Conservation (phyloP, 192 early-diverging fungal genomes). For the Umbelopsis sp. region DNA sequence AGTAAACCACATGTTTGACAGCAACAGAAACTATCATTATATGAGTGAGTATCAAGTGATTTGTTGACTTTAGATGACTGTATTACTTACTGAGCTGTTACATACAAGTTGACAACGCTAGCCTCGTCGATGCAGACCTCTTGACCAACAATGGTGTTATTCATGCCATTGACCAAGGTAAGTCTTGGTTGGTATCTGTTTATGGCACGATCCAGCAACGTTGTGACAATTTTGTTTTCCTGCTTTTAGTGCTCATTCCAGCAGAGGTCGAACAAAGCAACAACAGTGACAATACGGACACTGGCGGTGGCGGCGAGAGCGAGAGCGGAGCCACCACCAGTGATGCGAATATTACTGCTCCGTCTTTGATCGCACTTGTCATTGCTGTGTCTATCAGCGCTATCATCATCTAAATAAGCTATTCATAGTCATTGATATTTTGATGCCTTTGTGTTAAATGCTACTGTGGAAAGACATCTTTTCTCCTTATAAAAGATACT, state of each 20-base stretch:
- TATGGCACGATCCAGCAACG: neutral
- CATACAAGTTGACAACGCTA: constrained; percentile 17
- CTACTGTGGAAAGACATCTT: no score
- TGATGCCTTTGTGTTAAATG: no score
- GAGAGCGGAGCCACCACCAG: neutral
- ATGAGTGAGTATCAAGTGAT: neutral
- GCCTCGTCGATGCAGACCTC: constrained; percentile 10
- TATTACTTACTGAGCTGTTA: neutral
- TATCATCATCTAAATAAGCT: no score
- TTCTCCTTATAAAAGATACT: no score
- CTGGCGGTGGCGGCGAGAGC: neutral
- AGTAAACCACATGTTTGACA: neutral
- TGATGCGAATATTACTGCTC: neutral
- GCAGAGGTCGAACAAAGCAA: neutral
- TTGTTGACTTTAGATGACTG: neutral
- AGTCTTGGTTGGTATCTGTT: neutral
- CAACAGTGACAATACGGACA: neutral
- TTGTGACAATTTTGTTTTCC: neutral
- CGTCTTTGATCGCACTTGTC: neutral
- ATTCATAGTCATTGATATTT: no score
- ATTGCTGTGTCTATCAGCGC: neutral
- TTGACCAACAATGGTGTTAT: constrained; percentile 24
- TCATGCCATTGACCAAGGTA: constrained; percentile 19
- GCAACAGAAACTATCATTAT: neutral
- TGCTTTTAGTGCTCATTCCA: neutral